A percentile compares a stretch with the other conserved stretches of the same genome.
Evolutionary conservation across 495 filamentous ascomycete species (phyloP).

Genomic region (Aspergillus sparsus): DNA sequence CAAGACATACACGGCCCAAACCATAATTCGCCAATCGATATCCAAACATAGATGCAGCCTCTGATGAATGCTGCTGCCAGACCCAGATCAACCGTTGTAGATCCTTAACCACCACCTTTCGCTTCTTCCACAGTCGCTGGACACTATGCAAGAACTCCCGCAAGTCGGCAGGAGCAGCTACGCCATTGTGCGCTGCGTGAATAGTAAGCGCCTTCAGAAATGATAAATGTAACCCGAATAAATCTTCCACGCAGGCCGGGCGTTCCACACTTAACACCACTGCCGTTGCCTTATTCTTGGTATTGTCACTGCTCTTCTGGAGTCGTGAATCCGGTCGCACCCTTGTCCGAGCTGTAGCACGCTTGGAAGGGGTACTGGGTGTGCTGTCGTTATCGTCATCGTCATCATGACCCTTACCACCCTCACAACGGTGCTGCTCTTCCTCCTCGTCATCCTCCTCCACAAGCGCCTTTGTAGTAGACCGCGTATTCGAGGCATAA

Average conservation of each 20-base stretch:
- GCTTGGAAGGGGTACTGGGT: slow-evolving; percentile 37
- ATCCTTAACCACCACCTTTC: slow-evolving; percentile 48
- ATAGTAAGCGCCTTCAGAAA: slow-evolving; percentile 45
- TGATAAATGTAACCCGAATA: slow-evolving; percentile 40
- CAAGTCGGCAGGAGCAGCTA: slow-evolving; percentile 40
- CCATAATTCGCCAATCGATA: slow-evolving; percentile 49
- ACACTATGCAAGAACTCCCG: slow-evolving; percentile 43
- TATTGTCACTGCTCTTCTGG: too few relatives aligned
- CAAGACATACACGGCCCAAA: slow-evolving; percentile 43
- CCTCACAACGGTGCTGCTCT: not conserved
- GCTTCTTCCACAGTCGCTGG: slow-evolving; percentile 49
- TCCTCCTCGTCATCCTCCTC: not conserved
- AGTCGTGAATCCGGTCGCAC: not conserved
- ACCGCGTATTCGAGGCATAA: slow-evolving; percentile 33
- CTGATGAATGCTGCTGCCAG: slow-evolving; percentile 33
- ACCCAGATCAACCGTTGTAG: slow-evolving; percentile 47
- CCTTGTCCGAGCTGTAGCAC: slow-evolving; percentile 9
- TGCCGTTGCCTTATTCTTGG: not conserved
- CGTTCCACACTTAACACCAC: slow-evolving; percentile 24
- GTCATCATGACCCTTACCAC: not conserved
- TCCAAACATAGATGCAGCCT: slow-evolving; percentile 20
- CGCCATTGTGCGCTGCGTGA: slow-evolving; percentile 45
- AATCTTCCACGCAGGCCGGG: slow-evolving; percentile 35
- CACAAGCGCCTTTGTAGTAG: not conserved
- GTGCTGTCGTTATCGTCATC: slow-evolving; percentile 6